phyloP scores from a whole-genome alignment of 768 basidiomycete genomes.

The Pleurotus giganteus region DNA sequence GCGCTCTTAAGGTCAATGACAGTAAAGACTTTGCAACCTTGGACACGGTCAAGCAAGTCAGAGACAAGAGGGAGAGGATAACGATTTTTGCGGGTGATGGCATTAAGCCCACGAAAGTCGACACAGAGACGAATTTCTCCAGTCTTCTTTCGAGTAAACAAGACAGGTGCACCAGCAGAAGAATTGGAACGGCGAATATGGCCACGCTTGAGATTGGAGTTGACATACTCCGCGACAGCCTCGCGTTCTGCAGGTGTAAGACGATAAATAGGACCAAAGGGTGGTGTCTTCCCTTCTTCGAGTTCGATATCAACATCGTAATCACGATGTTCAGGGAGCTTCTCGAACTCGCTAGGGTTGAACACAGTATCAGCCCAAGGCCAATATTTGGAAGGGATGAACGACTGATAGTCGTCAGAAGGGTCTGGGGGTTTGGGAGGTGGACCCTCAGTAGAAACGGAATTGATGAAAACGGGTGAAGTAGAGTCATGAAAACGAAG shows the following conservation, averaged over 20 bases:
- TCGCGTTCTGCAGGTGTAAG: conserved; percentile 21
- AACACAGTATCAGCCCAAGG: conserved; percentile 25
- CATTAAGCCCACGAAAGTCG: conserved; percentile 9
- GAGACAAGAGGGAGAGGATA: conserved; percentile 10
- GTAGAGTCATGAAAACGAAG: conserved; percentile 15
- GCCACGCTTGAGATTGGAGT: conserved; percentile 21
- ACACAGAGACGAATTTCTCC: conserved; percentile 16
- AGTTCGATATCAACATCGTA: conserved; percentile 33
- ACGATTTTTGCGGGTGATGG: conserved; percentile 3
- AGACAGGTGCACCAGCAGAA: conserved; percentile 11
- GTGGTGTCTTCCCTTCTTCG: conserved; percentile 29
- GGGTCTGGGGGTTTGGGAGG: not conserved
- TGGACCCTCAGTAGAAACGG: conserved; percentile 9
- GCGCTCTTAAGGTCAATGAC: not conserved
- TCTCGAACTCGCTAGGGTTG: conserved; percentile 19
- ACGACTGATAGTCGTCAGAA: conserved; percentile 6
- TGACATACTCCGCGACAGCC: conserved; percentile 22
- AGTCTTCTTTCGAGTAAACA: conserved; percentile 19
- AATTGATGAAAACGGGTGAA: conserved; percentile 13
- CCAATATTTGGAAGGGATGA: conserved; percentile 25
- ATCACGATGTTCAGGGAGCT: conserved; percentile 29
- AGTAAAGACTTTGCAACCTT: not conserved
- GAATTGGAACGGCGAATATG: conserved; percentile 20
- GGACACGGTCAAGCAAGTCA: conserved; percentile 5
- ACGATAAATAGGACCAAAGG: conserved; percentile 32